Base-by-base conservation (phyloP, 331 rosid genomes). In the Malus hybrid region DNA sequence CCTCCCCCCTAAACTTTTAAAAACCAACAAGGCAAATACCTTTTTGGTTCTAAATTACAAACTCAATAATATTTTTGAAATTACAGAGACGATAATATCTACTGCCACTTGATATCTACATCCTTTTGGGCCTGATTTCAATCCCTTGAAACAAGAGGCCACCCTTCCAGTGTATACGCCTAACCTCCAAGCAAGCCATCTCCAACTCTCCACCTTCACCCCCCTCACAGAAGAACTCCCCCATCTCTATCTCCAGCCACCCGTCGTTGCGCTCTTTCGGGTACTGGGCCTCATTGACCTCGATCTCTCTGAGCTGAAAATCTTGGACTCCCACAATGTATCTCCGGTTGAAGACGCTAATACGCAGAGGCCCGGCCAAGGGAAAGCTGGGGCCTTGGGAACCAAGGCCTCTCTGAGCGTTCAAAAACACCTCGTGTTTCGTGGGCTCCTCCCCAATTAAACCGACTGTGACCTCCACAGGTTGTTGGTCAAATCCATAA, bases 71-170 rank as follows among this genome's bases (percentile, higher is more conserved):
- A 36, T 8, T 36, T 36, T 8, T 36, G 11, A 36, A 36, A 36
- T 36, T 36, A 36, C 11, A 36, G 44, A 36, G 44, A 36, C 44
- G 0, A 36, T 2, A 36, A 36, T 36, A 36, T 36, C 44, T 36
- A 36, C 31, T 22, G 7, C 22, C 14, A n/a, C 34, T 72, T 48
- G 4, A 31, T 57, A 11, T 7, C 36, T 29, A 22, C 67, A 34
- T 72, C 61, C 36, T n/a, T 63, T 88, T 83, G 20, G 91, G 90
- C 73, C 90, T 89, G 70, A 91, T 72, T 29, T 91, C 93, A 32
- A 91, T 80, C 34, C 95, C 97, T 79, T 87, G 87, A 33, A 91
- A 29, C 50, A 91, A 46, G 69, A 89, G 83, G 20, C 93, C 91
- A 9, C 85, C 77, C 76, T 89, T 89, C 86, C 91, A 87, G 5